phyloP scores from a whole-genome alignment of 768 basidiomycete genomes.

The Russula sp. region DNA sequence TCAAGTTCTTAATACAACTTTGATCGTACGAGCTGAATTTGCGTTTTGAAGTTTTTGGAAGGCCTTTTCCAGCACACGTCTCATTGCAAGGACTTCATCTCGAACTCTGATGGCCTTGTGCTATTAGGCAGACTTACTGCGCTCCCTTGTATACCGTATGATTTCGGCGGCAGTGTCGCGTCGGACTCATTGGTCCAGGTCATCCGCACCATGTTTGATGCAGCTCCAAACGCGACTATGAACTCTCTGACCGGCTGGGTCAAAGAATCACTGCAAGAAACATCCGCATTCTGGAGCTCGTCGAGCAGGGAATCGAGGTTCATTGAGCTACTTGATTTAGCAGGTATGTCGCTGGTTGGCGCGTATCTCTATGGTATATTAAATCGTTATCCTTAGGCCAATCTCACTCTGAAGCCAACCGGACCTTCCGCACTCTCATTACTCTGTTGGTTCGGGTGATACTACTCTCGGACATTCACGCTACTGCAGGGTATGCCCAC shows the following conservation, averaged over 20 bases:
- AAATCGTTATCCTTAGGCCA: conserved; percentile 39
- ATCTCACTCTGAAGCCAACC: conserved; percentile 51
- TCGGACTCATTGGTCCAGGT: conserved; percentile 88
- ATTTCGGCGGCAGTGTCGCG: conserved; percentile 79
- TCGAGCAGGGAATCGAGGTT: conserved; percentile 57
- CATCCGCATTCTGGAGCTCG: conserved; percentile 66
- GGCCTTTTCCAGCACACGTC: conserved; percentile 90
- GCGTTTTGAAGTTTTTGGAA: conserved; percentile 71
- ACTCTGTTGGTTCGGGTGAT: conserved; percentile 76
- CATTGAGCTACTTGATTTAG: conserved; percentile 57
- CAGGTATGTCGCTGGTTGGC: conserved; percentile 20
- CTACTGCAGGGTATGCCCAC: conserved; percentile 77
- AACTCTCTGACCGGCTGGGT: conserved; percentile 67
- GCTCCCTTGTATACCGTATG: conserved; percentile 84
- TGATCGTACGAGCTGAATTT: conserved; percentile 10
- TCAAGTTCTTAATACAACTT: conserved; percentile 29
- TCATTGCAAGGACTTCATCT: conserved; percentile 88
- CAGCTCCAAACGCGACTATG: conserved; percentile 73
- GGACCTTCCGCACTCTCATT: conserved; percentile 67
- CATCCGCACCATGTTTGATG: conserved; percentile 85
- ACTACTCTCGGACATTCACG: conserved; percentile 83
- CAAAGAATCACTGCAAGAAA: conserved; percentile 63
- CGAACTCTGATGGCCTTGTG: conserved; percentile 66
- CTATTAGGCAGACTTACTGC: conserved; percentile 73
- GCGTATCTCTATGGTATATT: not conserved